A percentile compares a stretch with the other conserved stretches of the same genome.
These are phyloP conservation scores for Apophysomyces variabilis DNA, from an alignment of 371 early-diverging fungal genomes.

Conservation along the genomic window DNA sequence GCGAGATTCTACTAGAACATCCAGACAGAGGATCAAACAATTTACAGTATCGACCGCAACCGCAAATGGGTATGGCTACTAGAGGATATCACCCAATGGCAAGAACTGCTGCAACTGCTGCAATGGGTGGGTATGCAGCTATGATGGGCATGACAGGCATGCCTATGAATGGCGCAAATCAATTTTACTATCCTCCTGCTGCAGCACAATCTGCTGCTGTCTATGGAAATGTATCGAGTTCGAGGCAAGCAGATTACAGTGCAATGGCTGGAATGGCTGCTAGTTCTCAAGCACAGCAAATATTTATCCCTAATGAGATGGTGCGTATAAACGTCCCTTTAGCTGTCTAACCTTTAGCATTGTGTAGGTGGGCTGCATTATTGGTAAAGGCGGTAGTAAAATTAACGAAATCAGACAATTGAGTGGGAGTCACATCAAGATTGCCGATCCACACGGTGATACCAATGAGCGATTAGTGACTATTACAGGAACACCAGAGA, in stretches of 20 bases:
- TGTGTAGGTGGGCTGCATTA: conserved; percentile 74
- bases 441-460: conserved; percentile 66
- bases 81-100: conserved; percentile 16
- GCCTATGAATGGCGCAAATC: conserved; percentile 41
- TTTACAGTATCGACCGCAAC: conserved; percentile 66
- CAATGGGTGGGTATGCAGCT: conserved; percentile 36
- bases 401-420: conserved; percentile 84
- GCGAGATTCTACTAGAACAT: conserved; percentile 66
- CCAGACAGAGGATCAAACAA: conserved; percentile 50
- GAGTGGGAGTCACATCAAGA: conserved; percentile 81
- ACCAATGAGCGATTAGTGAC: conserved; percentile 79
- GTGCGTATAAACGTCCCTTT: conserved; percentile 28
- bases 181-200: conserved; percentile 41
- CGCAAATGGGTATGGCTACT: conserved; percentile 25
- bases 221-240: conserved; percentile 25
- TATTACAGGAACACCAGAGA: conserved; percentile 80
- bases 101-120: conserved; percentile 27
- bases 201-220: conserved; percentile 25
- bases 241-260: conserved; percentile 30
- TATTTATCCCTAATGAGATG: conserved; percentile 85
- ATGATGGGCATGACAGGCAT: conserved; percentile 48
- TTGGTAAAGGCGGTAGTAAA: conserved; percentile 86
- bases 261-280: conserved; percentile 28
- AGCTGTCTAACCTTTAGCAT: not conserved
- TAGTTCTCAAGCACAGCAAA: conserved; percentile 71